These are phyloP conservation scores for Aspergillus hiratsukae DNA, from an alignment of 2,329 filamentous ascomycete species.

Conservation along the genomic window DNA sequence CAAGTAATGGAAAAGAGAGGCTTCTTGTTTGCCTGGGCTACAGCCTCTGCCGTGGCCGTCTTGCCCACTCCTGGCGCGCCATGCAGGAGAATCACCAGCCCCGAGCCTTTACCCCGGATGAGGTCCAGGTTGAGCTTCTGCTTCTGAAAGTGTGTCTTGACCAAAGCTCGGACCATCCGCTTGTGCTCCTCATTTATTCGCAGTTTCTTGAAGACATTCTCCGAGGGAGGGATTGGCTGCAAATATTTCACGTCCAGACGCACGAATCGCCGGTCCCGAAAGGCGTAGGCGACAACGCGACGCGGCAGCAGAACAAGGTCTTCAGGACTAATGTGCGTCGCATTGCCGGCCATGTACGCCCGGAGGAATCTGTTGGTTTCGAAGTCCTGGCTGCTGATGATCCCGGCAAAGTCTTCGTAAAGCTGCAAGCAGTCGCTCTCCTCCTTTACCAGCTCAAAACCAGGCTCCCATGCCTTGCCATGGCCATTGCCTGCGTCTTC, in stretches of 20 bases:
- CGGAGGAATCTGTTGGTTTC: constrained; percentile 3
- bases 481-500: too few relatives aligned
- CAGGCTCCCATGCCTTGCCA: neutral
- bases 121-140: constrained; percentile 1
- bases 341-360: neutral
- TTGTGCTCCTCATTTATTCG: constrained; percentile 6
- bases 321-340: neutral
- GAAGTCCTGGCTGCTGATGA: neutral
- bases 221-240: neutral
- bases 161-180: constrained; percentile 2
- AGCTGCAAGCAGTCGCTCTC: neutral
- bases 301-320: constrained; percentile 4
- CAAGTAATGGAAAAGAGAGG: constrained; percentile 22
- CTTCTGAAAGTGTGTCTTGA: constrained; percentile 6
- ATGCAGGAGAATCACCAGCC: neutral
- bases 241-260: constrained; percentile 3
- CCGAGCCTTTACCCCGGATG: constrained; percentile 1
- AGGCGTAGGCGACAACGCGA: constrained; percentile 5
- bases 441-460: neutral
- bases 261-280: constrained; percentile 8
- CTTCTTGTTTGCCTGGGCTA: neutral
- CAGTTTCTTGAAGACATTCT: constrained; percentile 4
- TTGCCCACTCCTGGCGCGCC: constrained; percentile 1
- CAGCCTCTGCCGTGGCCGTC: constrained; percentile 1
- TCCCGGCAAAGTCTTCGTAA: neutral